A percentile compares a stretch with the other conserved stretches of the same genome.
phyloP scores from a whole-genome alignment of 257 asterid genomes.

The Capsicum pubescens region DNA sequence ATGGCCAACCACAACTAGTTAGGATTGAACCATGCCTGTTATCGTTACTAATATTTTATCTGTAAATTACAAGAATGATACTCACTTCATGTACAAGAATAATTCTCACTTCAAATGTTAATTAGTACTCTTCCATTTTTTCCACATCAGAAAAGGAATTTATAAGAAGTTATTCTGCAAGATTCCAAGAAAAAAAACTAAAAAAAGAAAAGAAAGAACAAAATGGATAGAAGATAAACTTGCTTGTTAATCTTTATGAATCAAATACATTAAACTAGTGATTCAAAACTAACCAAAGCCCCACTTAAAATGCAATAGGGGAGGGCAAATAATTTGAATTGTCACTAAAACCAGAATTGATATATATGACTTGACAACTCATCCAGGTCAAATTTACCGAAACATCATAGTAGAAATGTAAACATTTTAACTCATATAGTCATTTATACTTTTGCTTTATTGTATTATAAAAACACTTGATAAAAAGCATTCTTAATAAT shows the following conservation, averaged over 20 bases:
- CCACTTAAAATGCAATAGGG: not conserved
- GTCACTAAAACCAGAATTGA: not conserved
- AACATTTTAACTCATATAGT: not conserved
- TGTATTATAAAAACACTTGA: conserved; percentile 19
- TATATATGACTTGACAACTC: conserved; percentile 13
- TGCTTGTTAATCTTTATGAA: not conserved
- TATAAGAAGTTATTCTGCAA: not conserved
- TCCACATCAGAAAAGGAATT: not conserved
- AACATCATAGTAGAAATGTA: not conserved
- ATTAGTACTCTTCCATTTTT: not conserved
- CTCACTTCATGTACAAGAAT: not conserved
- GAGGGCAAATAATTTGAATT: not conserved
- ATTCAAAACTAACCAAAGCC: not conserved
- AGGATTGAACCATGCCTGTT: not conserved
- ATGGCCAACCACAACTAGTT: not conserved
- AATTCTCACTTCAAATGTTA: conserved; percentile 3
- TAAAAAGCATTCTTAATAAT: conserved; percentile 7
- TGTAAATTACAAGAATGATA: not conserved
- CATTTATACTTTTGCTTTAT: not conserved
- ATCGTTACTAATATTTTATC: not conserved
- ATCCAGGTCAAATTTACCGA: conserved; percentile 3
- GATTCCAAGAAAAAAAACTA: not conserved
- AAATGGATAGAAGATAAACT: not conserved
- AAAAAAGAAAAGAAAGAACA: not conserved
- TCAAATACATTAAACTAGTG: not conserved